phyloP scores from a whole-genome alignment of 371 early-diverging fungal genomes.

The Zychaea mexicana region DNA sequence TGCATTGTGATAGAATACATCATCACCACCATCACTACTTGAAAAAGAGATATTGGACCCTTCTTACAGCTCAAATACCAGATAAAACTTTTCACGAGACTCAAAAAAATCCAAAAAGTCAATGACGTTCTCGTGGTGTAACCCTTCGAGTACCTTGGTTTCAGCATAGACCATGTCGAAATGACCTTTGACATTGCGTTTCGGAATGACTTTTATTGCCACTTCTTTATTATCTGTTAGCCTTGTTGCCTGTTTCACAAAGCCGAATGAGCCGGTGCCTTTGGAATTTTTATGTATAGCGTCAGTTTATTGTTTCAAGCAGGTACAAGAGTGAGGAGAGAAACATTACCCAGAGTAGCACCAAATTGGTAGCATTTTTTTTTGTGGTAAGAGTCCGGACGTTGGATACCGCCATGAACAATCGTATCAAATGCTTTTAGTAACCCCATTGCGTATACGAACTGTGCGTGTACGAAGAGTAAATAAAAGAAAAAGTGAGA shows the following conservation, averaged over 20 bases:
- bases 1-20: too few relatives aligned
- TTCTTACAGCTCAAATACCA: slow-evolving; percentile 85
- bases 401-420: slow-evolving; percentile 50
- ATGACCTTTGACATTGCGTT: slow-evolving; percentile 64
- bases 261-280: slow-evolving; percentile 80
- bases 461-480: background rate
- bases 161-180: slow-evolving; percentile 79
- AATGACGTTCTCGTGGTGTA: slow-evolving; percentile 84
- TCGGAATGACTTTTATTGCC: slow-evolving; percentile 83
- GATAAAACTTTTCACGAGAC: slow-evolving; percentile 78
- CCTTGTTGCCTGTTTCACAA: slow-evolving; percentile 67
- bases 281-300: too few relatives aligned
- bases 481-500: background rate
- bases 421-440: slow-evolving; percentile 33
- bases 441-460: slow-evolving; percentile 6
- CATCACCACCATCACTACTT: too few relatives aligned
- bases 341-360: slow-evolving; percentile 54
- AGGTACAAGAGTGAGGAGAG: background rate
- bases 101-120: slow-evolving; percentile 82
- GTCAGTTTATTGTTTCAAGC: too few relatives aligned
- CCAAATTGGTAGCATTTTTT: slow-evolving; percentile 70
- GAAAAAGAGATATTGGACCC: background rate
- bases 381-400: slow-evolving; percentile 71
- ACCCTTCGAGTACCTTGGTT: slow-evolving; percentile 63
- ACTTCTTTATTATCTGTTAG: slow-evolving; percentile 60